Evolutionary conservation across 106 monocot species (phyloP), one percentile per base, ranked within the genome.

Genomic region (Gastrodia elata): DNA sequence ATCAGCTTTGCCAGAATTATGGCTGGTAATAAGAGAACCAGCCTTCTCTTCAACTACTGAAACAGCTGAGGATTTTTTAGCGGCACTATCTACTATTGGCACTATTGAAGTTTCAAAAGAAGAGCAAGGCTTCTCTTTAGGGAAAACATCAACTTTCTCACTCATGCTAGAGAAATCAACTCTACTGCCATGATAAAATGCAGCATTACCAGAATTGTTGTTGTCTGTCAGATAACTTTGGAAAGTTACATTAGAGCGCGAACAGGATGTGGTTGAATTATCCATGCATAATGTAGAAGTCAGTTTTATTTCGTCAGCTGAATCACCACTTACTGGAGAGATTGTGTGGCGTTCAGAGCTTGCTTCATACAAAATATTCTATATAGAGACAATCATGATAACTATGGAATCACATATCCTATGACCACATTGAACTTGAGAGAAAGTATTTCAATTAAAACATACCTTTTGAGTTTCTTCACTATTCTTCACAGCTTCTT

Each of bases 321-420:
- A 40, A 52, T 80, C 80, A 65, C 35, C 30, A 6, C 32, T 30
- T 61, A 34, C 76, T 22, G 43, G 37, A 77, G 49, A 73, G 28
- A 73, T 38, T 2, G 68, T 46, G 52, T 1, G 30, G 33, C 49
- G 58, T 64, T 64, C 38, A 74, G 65, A 79, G 36, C 14, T 38
- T 35, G 55, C 1, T 65, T 34, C 24, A 68, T 10, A 39, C 3
- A 43, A 40, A 39, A 14, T 59, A 30, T 28, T 65, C 13, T n/a
- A 46, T 68, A 71, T 30, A 41, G 41, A 72, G 43, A 25, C 24
- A 64, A 26, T 16, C 6, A 70, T 33, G 61, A 70, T 57, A 73
- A 15, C 65, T 18, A 36, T 5, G 11, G 39, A 37, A 30, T 28
- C 38, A 35, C 59, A 33, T 71, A 26, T 16, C 67, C 57, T 32